Percentiles rank a stretch among this genome's conserved stretches.
Conservation (phyloP, 371 early-diverging fungal genomes). For the Mucor lusitanicus region DNA sequence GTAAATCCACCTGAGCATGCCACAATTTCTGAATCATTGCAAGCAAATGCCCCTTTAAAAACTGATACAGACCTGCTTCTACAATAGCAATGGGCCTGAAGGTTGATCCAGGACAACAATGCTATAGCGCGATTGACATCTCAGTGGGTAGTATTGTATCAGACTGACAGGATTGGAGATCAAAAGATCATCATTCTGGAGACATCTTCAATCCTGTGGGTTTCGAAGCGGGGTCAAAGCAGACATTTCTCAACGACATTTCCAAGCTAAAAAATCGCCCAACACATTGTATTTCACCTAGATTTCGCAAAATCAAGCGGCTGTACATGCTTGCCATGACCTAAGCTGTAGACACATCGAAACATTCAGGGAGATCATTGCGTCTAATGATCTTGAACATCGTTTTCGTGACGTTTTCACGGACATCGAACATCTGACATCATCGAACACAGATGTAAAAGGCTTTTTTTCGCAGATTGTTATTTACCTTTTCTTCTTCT, state of each 20-base stretch:
- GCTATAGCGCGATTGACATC: too few species aligned
- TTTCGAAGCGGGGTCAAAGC: not conserved
- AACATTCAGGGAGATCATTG: not conserved
- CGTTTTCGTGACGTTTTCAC: not conserved
- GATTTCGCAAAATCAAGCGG: not conserved
- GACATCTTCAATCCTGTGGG: not conserved
- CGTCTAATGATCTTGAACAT: not conserved
- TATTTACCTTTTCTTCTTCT: not conserved
- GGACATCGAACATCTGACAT: not conserved
- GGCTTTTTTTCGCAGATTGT: not conserved
- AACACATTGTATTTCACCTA: not conserved
- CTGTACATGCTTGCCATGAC: not conserved
- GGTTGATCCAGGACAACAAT: not conserved
- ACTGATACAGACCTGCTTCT: not conserved
- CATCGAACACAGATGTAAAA: not conserved
- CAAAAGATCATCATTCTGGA: not conserved
- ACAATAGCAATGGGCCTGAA: not conserved
- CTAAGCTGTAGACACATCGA: not conserved
- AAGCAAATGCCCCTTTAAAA: not conserved
- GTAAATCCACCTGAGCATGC: not conserved
- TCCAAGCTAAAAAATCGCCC: not conserved
- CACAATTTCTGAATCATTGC: not conserved
- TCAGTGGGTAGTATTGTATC: not conserved
- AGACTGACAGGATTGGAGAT: not conserved
- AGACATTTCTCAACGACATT: not conserved